Evolutionary conservation across 345 rosid genomes (phyloP).

Genomic region (Lumnitzera racemosa): DNA sequence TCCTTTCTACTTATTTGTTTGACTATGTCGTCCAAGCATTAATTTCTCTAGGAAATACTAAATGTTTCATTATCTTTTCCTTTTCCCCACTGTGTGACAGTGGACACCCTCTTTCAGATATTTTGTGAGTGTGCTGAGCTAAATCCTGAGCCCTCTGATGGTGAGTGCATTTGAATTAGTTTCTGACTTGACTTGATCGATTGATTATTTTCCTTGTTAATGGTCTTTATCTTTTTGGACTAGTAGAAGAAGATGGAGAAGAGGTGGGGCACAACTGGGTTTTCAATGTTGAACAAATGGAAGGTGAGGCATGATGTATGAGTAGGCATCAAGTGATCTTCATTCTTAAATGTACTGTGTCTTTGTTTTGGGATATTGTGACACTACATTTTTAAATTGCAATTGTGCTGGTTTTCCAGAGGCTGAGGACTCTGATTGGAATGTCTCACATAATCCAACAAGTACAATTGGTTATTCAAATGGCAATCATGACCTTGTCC

Average conservation of each 20-base stretch:
- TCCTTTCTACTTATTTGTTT: not conserved
- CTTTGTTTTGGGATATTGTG: too few relatives aligned
- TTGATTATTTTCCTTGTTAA: not conserved
- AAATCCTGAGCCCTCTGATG: slow-evolving; percentile 84
- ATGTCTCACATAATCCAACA: slow-evolving; percentile 36
- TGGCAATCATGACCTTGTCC: slow-evolving; percentile 64
- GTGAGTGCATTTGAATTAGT: slow-evolving; percentile 24
- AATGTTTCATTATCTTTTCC: not conserved
- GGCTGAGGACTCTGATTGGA: slow-evolving; percentile 49
- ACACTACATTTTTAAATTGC: too few relatives aligned
- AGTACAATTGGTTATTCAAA: slow-evolving; percentile 77
- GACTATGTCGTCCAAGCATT: not conserved
- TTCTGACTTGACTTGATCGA: not conserved
- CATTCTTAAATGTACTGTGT: not conserved
- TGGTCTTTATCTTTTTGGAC: not conserved
- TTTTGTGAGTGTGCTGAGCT: slow-evolving; percentile 92
- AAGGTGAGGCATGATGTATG: slow-evolving; percentile 43
- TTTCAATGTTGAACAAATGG: slow-evolving; percentile 76
- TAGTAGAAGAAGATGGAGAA: slow-evolving; percentile 29
- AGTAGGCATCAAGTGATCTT: not conserved
- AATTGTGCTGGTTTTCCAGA: slow-evolving; percentile 14
- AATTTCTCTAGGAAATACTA: not conserved
- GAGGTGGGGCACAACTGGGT: slow-evolving; percentile 56
- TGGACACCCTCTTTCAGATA: slow-evolving; percentile 77
- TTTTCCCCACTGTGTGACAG: slow-evolving; percentile 29